Conservation (phyloP, 768 basidiomycete genomes). For the Hericium erinaceus region DNA sequence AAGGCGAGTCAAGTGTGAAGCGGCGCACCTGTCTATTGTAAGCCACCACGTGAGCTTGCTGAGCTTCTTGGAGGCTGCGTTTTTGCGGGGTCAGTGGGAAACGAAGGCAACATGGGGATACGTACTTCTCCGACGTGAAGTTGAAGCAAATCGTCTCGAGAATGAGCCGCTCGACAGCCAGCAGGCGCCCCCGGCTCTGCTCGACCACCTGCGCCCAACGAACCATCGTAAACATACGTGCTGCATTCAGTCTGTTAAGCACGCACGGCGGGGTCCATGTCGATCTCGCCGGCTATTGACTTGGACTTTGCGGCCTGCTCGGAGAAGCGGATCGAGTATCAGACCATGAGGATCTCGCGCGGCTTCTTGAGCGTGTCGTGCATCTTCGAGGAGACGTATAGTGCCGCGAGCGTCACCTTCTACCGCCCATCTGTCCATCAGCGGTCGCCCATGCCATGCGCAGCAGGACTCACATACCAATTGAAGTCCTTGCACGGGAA, state of each 20-base stretch:
- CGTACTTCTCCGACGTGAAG: conserved; percentile 69
- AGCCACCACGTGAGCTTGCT: conserved; percentile 87
- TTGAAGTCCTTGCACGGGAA: conserved; percentile 88
- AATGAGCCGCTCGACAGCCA: conserved; percentile 84
- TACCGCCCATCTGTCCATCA: conserved; percentile 20
- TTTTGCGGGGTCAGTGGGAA: background rate
- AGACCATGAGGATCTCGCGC: conserved; percentile 80
- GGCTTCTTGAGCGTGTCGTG: conserved; percentile 99
- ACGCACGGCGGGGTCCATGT: conserved; percentile 70
- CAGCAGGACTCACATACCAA: conserved; percentile 43
- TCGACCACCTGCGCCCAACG: conserved; percentile 57
- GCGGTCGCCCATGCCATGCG: background rate
- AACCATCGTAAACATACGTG: background rate
- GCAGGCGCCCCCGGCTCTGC: conserved; percentile 70
- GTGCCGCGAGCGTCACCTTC: conserved; percentile 81
- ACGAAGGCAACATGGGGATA: background rate
- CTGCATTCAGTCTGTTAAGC: background rate
- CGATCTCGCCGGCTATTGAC: conserved; percentile 72
- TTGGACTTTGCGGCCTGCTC: conserved; percentile 84
- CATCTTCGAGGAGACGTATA: conserved; percentile 95
- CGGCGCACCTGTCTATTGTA: conserved; percentile 57
- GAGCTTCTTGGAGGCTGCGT: conserved; percentile 61
- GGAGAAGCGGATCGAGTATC: conserved; percentile 81
- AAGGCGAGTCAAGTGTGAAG: too few species aligned
- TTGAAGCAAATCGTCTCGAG: conserved; percentile 96